Evolutionary conservation across 306 rosid species (phyloP).

Genomic region (Cicer bijugum): DNA sequence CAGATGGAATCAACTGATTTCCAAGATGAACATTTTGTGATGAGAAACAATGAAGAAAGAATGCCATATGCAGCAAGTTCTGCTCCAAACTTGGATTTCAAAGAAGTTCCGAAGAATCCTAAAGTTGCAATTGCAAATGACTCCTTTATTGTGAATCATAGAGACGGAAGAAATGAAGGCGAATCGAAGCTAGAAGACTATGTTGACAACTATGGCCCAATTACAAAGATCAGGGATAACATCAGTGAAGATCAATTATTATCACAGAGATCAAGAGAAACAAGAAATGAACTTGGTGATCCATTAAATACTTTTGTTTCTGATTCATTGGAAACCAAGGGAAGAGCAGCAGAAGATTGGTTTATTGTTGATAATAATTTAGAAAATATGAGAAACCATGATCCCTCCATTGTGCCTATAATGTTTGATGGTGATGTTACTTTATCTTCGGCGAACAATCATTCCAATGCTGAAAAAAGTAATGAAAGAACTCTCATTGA

Average conservation of each 20-base stretch:
- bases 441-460: slow-evolving; percentile 38
- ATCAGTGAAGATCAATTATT: slow-evolving; percentile 49
- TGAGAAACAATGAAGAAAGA: slow-evolving; percentile 49
- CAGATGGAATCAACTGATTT: slow-evolving; percentile 44
- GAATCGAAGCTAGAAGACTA: slow-evolving; percentile 51
- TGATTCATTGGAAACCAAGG: slow-evolving; percentile 50
- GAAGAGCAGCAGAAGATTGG: slow-evolving; percentile 57
- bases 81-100: slow-evolving; percentile 47
- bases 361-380: slow-evolving; percentile 54
- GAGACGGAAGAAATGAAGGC: slow-evolving; percentile 52
- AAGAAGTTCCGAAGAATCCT: slow-evolving; percentile 48
- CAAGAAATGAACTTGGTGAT: slow-evolving; percentile 42
- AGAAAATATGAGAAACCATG: slow-evolving; percentile 45
- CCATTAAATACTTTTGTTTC: slow-evolving; percentile 52
- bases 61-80: slow-evolving; percentile 38
- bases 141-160: slow-evolving; percentile 51
- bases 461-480: slow-evolving; percentile 44
- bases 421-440: slow-evolving; percentile 50
- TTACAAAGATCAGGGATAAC: slow-evolving; percentile 49
- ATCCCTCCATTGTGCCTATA: slow-evolving; percentile 27
- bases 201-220: slow-evolving; percentile 44
- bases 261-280: slow-evolving; percentile 48
- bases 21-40: slow-evolving; percentile 54
- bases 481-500: slow-evolving; percentile 44
- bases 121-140: slow-evolving; percentile 51